These are phyloP conservation scores for Sporothrix globosa DNA, from an alignment of 2,329 filamentous ascomycete species.

Conservation along the genomic window DNA sequence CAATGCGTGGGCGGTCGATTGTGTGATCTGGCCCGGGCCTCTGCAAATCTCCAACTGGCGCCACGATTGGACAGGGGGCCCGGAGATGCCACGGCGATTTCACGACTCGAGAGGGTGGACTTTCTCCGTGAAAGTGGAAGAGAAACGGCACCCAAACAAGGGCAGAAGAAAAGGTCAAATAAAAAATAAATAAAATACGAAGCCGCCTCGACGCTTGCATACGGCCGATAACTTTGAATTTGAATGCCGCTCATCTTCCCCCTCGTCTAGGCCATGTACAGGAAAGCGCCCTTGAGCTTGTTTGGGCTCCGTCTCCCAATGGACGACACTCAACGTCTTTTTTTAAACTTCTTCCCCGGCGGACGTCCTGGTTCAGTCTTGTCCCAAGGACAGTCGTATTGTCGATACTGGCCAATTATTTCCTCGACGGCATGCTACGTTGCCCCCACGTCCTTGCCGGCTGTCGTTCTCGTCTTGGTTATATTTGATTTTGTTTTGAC, in stretches of 20 bases:
- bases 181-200: neutral
- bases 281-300: constrained; percentile 17
- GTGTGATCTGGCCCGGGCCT: constrained; percentile 24
- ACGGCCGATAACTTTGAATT: neutral
- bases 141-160: neutral
- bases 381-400: neutral
- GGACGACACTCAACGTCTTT: too few species aligned
- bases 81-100: neutral
- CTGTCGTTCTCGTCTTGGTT: too few species aligned
- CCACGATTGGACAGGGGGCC: neutral
- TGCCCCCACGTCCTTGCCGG: neutral
- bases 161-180: neutral
- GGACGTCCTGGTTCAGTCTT: neutral
- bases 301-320: neutral
- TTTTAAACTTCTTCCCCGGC: neutral
- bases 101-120: neutral
- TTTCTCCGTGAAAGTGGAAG: neutral
- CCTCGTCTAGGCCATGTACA: neutral
- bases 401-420: neutral
- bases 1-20: constrained; percentile 24
- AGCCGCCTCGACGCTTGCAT: neutral
- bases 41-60: constrained; percentile 6
- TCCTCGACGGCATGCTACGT: neutral
- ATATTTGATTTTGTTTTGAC: neutral
- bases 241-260: neutral